Percentiles rank a stretch among this genome's conserved stretches.
Evolutionary conservation across 2,329 filamentous ascomycete genomes (phyloP).

Genomic region (Cercospora canescens): DNA sequence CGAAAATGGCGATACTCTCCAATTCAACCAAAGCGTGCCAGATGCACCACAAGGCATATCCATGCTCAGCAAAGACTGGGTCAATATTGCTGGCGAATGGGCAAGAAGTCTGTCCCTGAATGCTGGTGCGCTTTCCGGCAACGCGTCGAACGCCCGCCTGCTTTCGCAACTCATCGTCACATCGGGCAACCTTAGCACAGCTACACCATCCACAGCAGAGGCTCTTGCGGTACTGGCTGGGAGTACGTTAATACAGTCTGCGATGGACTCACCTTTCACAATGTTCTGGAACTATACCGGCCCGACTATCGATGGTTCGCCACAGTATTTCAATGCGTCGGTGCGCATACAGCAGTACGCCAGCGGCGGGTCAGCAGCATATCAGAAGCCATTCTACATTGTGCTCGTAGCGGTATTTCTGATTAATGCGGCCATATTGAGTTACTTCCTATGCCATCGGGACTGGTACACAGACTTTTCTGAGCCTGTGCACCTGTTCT

Average conservation of each 20-base stretch:
- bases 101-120: constrained; percentile 45
- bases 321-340: constrained; percentile 63
- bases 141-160: constrained; percentile 46
- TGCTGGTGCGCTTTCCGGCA: constrained; percentile 44
- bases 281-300: constrained; percentile 41
- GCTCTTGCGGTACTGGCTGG: constrained; percentile 69
- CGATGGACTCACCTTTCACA: constrained; percentile 62
- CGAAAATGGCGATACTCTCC: constrained; percentile 57
- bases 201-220: constrained; percentile 69
- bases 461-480: constrained; percentile 76
- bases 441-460: constrained; percentile 60
- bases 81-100: constrained; percentile 46
- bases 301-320: constrained; percentile 40
- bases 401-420: constrained; percentile 66
- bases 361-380: constrained; percentile 60
- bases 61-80: constrained; percentile 43
- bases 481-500: constrained; percentile 57
- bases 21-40: constrained; percentile 53
- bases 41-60: constrained; percentile 57
- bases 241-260: constrained; percentile 63
- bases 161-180: constrained; percentile 47
- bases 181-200: constrained; percentile 42
- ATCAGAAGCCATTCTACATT: constrained; percentile 67
- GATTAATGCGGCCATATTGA: constrained; percentile 65
- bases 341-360: constrained; percentile 69